Evolutionary conservation across 2,329 filamentous ascomycete species (phyloP), one percentile per base, ranked within the genome.

Genomic region (Alternaria tenuissima): DNA sequence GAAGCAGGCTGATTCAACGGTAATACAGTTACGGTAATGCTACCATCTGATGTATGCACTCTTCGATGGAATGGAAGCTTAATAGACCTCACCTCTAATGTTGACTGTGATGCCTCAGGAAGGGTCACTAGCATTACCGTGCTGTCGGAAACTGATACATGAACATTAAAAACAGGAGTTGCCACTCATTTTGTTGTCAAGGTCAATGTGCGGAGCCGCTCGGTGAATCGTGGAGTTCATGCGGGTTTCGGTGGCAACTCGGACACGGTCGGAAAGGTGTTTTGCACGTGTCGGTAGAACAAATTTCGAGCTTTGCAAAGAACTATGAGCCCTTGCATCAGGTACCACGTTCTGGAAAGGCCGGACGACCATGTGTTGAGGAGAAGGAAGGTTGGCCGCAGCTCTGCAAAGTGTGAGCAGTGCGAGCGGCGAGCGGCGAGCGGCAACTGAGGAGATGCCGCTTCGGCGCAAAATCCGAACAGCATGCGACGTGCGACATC

Each of bases 391-490:
- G 26, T 46, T n/a, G 41, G 32, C 39, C 46, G 47, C 44, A 46
- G 24, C 11, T 36, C 5, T 32, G 46, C 20, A 16, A 49, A n/a
- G 39, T 24, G 22, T 16, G n/a, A 42, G 34, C 30, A 49, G 22
- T 47, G 53, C 32, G 30, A 51, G 57, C 52, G 38, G 38, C 32
- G 30, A 51, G 57, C 52, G 38, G 38, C 67, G 55, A 61, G 57
- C 69, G 70, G 67, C 69, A 70, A 57, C 53, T 61, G 54, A 43
- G 57, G 39, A 63, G 67, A 73, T 71, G 70, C 71, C 71, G 71
- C 58, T 65, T 57, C 69, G 68, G 69, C 71, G 55, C 32, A 52
- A 52, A 54, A 61, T 52, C 65, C 64, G 64, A 65, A 58, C 24
- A 64, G 57, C 51, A 52, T 47, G 67, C 69, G 65, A 62, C 61